These are phyloP conservation scores for Phytophthora crassamura DNA, from an alignment of 352 stramenopile genomes.

Conservation along the genomic window DNA sequence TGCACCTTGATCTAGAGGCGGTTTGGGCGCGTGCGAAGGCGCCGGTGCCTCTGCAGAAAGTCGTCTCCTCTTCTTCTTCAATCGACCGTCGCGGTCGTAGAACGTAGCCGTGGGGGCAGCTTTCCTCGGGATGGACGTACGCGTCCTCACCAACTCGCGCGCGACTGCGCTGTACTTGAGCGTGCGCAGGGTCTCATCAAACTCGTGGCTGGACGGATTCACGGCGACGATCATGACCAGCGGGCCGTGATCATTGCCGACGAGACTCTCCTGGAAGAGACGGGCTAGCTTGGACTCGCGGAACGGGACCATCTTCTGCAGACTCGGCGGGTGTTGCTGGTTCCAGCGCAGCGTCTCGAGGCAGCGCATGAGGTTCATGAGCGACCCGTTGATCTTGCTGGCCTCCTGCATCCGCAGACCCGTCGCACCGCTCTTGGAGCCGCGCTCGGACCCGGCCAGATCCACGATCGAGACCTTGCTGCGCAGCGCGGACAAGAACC, in stretches of 20 bases:
- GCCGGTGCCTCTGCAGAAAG: constrained; percentile 29
- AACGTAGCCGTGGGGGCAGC: constrained; percentile 43
- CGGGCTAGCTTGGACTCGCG: constrained; percentile 96
- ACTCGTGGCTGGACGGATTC: constrained; percentile 93
- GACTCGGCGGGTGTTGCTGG: constrained; percentile 72
- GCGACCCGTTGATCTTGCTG: constrained; percentile 97
- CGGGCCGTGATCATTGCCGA: constrained; percentile 79
- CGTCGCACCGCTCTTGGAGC: constrained; percentile 81
- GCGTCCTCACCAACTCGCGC: constrained; percentile 87
- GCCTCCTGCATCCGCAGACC: constrained; percentile 95
- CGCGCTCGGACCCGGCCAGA: constrained; percentile 87
- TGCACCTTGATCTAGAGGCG: constrained; percentile 7
- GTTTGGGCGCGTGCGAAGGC: constrained; percentile 1
- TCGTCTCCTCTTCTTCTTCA: constrained; percentile 56
- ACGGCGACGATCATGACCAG: constrained; percentile 98
- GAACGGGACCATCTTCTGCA: constrained; percentile 96
- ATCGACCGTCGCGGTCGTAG: constrained; percentile 57
- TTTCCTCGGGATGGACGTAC: constrained; percentile 45
- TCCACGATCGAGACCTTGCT: constrained; percentile 95
- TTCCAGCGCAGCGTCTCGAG: constrained; percentile 95
- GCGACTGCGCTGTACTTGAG: constrained; percentile 95
- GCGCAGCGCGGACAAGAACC: constrained; percentile 27
- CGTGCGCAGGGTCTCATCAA: constrained; percentile 97
- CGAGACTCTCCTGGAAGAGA: constrained; percentile 96
- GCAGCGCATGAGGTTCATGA: constrained; percentile 98